Base-by-base conservation (phyloP, 169 alveolate genomes). In the Plasmodium ovale region DNA sequence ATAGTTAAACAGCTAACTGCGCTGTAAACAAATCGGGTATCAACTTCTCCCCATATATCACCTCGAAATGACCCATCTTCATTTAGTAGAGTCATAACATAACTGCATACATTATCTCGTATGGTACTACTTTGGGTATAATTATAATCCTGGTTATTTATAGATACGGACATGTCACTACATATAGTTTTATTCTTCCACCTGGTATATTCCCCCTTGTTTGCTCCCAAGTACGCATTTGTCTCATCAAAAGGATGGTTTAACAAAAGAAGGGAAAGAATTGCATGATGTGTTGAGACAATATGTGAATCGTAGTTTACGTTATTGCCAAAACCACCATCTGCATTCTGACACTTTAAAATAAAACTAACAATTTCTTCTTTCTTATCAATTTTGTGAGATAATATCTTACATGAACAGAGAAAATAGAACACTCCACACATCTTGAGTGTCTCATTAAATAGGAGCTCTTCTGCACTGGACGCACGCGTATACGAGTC, bases 51-150 rank as follows among this genome's bases (percentile, higher is more conserved):
- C 95, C 97, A 97, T 33, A 72, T 73, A 92, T 98, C 99, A 39
- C 98, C 97, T 64, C 89, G 94, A 92, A 97, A 97, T 33, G 98
- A 95, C 0, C 99, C 99, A 91, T 98, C 99, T n/a, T 72, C 92
- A 73, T 97, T 96, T 93, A 97, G 93, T 64, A 74, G 44, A 19
- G 69, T 44, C 29, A 74, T 4, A 1, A 74, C 44, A 44, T 74
- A 74, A 2, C 62, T n/a, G 23, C 69, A 44, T n/a, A 74, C 44
- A 3, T 35, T 37, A 21, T 74, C 77, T 44, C 77, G 23, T 44
- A 74, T 60, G 21, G 39, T 74, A 51, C 62, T 60, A 1, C 25
- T 14, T 12, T 53, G 6, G 62, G 27, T 33, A 14, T 10, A 10
- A 4, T 29, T 14, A 10, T 27, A 9, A 23, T 67, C 16, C 2